Evolutionary conservation across 345 rosid genomes (phyloP).

Genomic region (Carallia pectinifolia): DNA sequence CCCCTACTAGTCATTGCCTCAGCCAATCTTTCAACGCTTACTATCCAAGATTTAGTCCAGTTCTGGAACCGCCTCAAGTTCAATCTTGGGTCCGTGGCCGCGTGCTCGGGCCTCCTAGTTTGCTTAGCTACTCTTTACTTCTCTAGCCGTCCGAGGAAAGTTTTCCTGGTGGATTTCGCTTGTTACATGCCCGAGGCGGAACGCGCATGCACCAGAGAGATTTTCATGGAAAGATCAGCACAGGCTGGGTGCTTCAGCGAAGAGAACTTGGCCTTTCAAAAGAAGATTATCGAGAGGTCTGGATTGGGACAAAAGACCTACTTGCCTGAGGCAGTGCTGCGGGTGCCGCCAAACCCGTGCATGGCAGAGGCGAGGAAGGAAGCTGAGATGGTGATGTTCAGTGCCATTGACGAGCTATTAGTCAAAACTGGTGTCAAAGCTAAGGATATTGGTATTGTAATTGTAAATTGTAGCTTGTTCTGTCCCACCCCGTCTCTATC

Average conservation of each 20-base stretch:
- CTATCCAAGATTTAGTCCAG: conserved; percentile 32
- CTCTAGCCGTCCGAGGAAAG: conserved; percentile 60
- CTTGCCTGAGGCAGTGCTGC: conserved; percentile 60
- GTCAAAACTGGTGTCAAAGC: conserved; percentile 58
- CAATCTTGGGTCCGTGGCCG: conserved; percentile 45
- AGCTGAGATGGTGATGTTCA: conserved; percentile 59
- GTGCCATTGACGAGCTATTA: conserved; percentile 55
- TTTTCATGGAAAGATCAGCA: conserved; percentile 43
- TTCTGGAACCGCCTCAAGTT: conserved; percentile 54
- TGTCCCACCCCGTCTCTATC: conserved; percentile 63
- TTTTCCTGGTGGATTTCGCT: conserved; percentile 64
- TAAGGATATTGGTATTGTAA: conserved; percentile 56
- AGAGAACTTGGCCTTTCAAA: conserved; percentile 69
- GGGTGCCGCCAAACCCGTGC: conserved; percentile 45
- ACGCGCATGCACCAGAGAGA: conserved; percentile 42
- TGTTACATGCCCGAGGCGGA: conserved; percentile 55
- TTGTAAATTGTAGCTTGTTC: conserved; percentile 63
- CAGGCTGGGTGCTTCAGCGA: conserved; percentile 44
- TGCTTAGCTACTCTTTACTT: conserved; percentile 58
- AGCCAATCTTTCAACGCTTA: conserved; percentile 53
- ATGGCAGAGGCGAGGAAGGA: conserved; percentile 64
- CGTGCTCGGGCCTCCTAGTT: conserved; percentile 37
- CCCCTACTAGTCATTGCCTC: conserved; percentile 37
- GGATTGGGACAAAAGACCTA: conserved; percentile 45
- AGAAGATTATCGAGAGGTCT: conserved; percentile 78